These are phyloP conservation scores for Cladosporium sp. DNA, from an alignment of 2,329 filamentous ascomycete genomes.

Conservation along the genomic window DNA sequence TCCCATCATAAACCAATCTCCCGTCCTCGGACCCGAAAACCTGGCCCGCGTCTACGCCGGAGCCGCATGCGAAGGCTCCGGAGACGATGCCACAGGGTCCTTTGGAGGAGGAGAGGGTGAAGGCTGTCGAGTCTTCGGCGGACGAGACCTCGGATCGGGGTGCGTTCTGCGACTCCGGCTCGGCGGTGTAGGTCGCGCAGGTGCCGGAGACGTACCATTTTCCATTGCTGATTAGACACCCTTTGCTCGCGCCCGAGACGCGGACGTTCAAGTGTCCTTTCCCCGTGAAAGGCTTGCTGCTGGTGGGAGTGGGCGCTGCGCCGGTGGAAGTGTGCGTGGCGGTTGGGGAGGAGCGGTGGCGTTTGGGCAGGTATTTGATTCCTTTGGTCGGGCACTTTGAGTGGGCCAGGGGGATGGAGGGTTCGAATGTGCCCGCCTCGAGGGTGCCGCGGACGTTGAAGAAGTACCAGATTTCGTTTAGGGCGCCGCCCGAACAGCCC, in stretches of 20 bases:
- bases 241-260: conserved; percentile 44
- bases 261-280: conserved; percentile 57
- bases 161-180: conserved; percentile 30
- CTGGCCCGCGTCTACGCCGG: conserved; percentile 36
- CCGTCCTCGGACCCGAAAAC: conserved; percentile 37
- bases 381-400: conserved; percentile 59
- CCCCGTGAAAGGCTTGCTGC: conserved; percentile 48
- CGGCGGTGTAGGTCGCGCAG: conserved; percentile 61
- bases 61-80: conserved; percentile 53
- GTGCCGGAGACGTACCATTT: conserved; percentile 65
- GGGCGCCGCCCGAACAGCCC: conserved; percentile 47
- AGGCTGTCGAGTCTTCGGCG: conserved; percentile 35
- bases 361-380: conserved; percentile 63
- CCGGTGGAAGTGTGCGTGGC: conserved; percentile 32
- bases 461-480: conserved; percentile 58
- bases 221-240: conserved; percentile 64
- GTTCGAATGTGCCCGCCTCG: conserved; percentile 56
- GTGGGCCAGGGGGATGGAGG: conserved; percentile 51
- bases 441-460: conserved; percentile 58
- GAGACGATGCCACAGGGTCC: conserved; percentile 54
- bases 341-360: conserved; percentile 23
- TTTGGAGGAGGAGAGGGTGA: conserved; percentile 56
- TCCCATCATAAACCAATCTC: conserved; percentile 36
- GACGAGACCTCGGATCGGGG: background rate
- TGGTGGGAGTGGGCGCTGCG: conserved; percentile 30